Evolutionary conservation across 2,329 filamentous ascomycete genomes (phyloP).

Genomic region (Monilinia aucupariae): DNA sequence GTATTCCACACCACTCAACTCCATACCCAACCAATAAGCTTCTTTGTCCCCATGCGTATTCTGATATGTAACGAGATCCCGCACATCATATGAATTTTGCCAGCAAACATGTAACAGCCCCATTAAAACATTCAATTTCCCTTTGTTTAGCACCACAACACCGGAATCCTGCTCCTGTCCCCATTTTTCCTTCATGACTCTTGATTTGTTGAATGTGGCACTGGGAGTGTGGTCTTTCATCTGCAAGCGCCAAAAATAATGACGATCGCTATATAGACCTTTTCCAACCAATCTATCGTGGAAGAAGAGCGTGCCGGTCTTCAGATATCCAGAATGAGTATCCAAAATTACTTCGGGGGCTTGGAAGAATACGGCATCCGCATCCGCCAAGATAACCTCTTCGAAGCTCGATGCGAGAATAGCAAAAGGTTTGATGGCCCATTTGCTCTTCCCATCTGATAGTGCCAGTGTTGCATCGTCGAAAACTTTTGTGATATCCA

Average conservation of each 20-base stretch:
- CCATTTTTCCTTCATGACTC: slow-evolving; percentile 7
- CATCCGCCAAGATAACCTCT: slow-evolving; percentile 39
- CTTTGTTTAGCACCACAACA: slow-evolving; percentile 38
- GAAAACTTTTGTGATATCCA: slow-evolving; percentile 13
- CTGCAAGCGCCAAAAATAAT: slow-evolving; percentile 39
- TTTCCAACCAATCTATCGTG: slow-evolving; percentile 37
- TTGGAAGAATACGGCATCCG: slow-evolving; percentile 40
- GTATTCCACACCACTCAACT: slow-evolving; percentile 38
- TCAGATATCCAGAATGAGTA: slow-evolving; percentile 32
- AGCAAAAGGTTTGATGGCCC: slow-evolving; percentile 42
- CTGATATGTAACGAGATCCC: slow-evolving; percentile 40
- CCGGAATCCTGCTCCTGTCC: slow-evolving; percentile 16
- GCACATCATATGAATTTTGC: slow-evolving; percentile 41
- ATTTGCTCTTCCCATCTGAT: slow-evolving; percentile 20
- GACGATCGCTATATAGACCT: slow-evolving; percentile 34
- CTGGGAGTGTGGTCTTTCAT: slow-evolving; percentile 35
- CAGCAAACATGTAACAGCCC: slow-evolving; percentile 41
- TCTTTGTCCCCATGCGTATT: slow-evolving; percentile 44
- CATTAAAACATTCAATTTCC: slow-evolving; percentile 36
- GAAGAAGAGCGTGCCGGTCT: slow-evolving; percentile 38
- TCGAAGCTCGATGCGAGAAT: slow-evolving; percentile 37
- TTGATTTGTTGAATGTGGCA: slow-evolving; percentile 7
- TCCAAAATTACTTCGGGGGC: slow-evolving; percentile 35
- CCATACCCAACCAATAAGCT: slow-evolving; percentile 43
- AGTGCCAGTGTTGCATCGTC: slow-evolving; percentile 8